phyloP scores from a whole-genome alignment of 305 asterid genomes.

The Solanum aculeatissimum region DNA sequence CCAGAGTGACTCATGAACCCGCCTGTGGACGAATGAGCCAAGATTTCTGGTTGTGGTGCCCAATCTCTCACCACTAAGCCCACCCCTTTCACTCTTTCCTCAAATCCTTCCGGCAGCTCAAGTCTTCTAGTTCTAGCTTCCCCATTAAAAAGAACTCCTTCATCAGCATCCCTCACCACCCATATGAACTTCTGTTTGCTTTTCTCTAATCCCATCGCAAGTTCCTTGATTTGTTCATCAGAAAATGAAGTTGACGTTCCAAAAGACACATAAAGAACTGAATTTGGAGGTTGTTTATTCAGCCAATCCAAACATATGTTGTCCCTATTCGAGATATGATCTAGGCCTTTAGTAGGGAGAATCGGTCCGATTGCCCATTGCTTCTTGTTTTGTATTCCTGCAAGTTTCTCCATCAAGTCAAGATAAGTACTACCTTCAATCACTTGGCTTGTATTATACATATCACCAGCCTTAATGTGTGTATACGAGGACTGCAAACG shows the following conservation, averaged over 20 bases:
- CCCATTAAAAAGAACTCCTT: constrained; percentile 1
- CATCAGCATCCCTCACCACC: constrained; percentile 22
- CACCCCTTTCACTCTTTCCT: constrained; percentile 12
- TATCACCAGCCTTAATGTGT: background rate
- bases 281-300: constrained; percentile 15
- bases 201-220: constrained; percentile 13
- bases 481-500: background rate
- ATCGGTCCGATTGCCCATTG: constrained; percentile 8
- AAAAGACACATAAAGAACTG: constrained; percentile 24
- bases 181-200: constrained; percentile 19
- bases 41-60: constrained; percentile 45
- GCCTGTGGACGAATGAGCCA: constrained; percentile 24
- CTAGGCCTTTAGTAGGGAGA: background rate
- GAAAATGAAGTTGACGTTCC: constrained; percentile 15
- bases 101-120: constrained; percentile 6
- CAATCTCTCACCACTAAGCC: constrained; percentile 39
- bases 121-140: background rate
- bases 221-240: constrained; percentile 6
- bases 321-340: background rate
- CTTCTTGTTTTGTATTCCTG: background rate
- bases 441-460: background rate
- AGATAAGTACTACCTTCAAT: background rate
- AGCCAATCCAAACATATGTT: constrained; percentile 36
- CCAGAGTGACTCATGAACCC: constrained; percentile 47
- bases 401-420: background rate